Conservation (phyloP, 306 rosid genomes). For the Cucurbita maxima region DNA sequence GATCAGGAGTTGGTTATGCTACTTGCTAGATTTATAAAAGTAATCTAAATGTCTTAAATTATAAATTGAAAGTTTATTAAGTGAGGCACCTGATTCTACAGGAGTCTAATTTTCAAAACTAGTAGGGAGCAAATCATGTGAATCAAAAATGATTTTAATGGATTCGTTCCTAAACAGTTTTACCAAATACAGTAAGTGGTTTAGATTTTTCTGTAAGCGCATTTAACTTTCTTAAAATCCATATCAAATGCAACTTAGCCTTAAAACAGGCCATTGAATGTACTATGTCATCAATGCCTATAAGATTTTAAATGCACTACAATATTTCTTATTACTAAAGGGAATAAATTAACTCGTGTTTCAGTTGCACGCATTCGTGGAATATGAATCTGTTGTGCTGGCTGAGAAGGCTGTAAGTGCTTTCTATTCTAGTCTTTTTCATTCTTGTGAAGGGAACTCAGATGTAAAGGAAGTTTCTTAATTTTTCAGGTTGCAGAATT, state of each 20-base stretch:
- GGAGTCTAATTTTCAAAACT: too few species aligned
- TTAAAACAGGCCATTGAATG: not conserved
- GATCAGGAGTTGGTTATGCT: too few species aligned
- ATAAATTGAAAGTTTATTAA: too few species aligned
- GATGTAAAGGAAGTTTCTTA: not conserved
- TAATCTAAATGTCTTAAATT: too few species aligned
- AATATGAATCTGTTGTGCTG: slow-evolving; percentile 79
- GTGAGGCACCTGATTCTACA: too few species aligned
- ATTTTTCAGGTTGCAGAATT: slow-evolving; percentile 65
- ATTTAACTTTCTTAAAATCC: too few species aligned
- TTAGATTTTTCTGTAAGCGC: not conserved
- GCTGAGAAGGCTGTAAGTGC: slow-evolving; percentile 94
- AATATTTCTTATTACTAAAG: not conserved
- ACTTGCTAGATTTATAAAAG: too few species aligned
- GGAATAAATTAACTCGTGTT: not conserved
- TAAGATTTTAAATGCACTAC: not conserved
- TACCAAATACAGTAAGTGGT: too few species aligned
- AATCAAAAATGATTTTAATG: too few species aligned
- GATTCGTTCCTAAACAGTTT: too few species aligned
- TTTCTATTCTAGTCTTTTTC: slow-evolving; percentile 1
- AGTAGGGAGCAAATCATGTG: too few species aligned
- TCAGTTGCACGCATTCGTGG: slow-evolving; percentile 97
- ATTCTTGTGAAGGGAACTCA: not conserved
- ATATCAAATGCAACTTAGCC: not conserved
- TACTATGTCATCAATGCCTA: not conserved